Evolutionary conservation across 768 basidiomycete species (phyloP), one percentile per base, ranked within the genome.

Genomic region (Cubamyces sp.): DNA sequence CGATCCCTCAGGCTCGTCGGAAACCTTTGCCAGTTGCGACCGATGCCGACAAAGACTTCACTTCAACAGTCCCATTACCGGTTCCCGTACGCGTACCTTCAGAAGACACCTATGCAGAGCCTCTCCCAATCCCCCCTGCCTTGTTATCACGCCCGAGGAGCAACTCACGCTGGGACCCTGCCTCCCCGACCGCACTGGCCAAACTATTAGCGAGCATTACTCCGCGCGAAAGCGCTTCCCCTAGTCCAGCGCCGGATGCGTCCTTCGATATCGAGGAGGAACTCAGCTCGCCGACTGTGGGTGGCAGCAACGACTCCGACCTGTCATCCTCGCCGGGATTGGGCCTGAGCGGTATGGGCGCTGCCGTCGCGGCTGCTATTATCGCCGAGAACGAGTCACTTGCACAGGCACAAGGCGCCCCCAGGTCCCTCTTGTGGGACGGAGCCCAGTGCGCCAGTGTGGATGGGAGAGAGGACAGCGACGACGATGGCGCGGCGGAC

Each of bases 1-100:
- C 83, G n/a, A 60, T 75, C 30, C 75, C 74, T 15, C 70, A 65
- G 46, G 65, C 59, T 23, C 68, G 65, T 50, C 74, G 73, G 56
- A 75, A 68, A 51, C 67, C 73, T 15, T 71, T 64, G 39, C 62
- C 66, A 21, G 61, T 60, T 59, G 43, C 63, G 52, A 46, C 28
- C 37, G 6, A 70, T 57, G 48, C 47, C 67, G 19, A 64, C 63
- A 42, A 64, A 67, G 41, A 62, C 40, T 40, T 59, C 63, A 60
- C 62, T 62, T 64, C 71, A 66, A 61, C 69, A 41, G 57, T 65
- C 58, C 63, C 69, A 2, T 63, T 71, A 8, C 69, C 66, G 2
- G 65, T 69, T 26, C 68, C 69, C 58, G 64, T 60, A 18, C 68
- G 64, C n/a, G 52, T 56, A 12, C 60, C 58, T 5, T 61, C 52